These are phyloP conservation scores for Cladophialophora yegresii DNA, from an alignment of 2,329 filamentous ascomycete genomes.

Conservation along the genomic window DNA sequence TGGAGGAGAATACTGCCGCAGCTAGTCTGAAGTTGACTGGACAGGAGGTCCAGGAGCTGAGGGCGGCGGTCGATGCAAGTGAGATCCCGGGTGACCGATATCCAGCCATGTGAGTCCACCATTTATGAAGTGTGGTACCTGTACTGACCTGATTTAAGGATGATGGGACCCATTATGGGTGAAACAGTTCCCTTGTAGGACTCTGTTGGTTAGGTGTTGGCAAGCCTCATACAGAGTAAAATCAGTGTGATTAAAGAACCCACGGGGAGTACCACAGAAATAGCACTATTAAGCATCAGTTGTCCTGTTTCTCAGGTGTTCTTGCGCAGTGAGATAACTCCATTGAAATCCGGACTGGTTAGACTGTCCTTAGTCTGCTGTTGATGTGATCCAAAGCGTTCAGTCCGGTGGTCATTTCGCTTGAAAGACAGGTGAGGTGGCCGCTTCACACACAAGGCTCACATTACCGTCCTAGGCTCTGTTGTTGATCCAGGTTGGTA, in stretches of 20 bases:
- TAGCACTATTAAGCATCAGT: background rate
- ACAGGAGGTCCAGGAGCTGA: slow-evolving; percentile 1
- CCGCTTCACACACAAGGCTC: too few relatives aligned
- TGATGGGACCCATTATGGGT: slow-evolving; percentile 7
- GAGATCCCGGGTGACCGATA: background rate
- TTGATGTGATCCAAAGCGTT: too few relatives aligned
- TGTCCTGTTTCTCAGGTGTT: background rate
- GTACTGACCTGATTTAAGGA: background rate
- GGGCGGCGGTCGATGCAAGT: background rate
- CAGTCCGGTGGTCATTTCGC: too few relatives aligned
- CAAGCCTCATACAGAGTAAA: background rate
- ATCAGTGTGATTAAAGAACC: background rate
- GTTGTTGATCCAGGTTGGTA: background rate
- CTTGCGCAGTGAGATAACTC: background rate
- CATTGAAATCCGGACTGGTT: background rate
- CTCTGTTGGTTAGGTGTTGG: background rate
- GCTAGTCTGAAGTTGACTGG: background rate
- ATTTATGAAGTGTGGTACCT: background rate
- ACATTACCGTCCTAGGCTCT: too few relatives aligned
- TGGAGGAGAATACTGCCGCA: slow-evolving; percentile 48
- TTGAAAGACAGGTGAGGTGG: too few relatives aligned
- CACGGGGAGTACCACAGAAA: background rate
- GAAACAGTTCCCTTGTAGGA: background rate
- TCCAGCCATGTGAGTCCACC: background rate
- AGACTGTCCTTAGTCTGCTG: background rate